Evolutionary conservation across 805 yeast genomes (phyloP), one percentile per base, ranked within the genome.

Genomic region (Schizosaccharomyces japonicus): DNA sequence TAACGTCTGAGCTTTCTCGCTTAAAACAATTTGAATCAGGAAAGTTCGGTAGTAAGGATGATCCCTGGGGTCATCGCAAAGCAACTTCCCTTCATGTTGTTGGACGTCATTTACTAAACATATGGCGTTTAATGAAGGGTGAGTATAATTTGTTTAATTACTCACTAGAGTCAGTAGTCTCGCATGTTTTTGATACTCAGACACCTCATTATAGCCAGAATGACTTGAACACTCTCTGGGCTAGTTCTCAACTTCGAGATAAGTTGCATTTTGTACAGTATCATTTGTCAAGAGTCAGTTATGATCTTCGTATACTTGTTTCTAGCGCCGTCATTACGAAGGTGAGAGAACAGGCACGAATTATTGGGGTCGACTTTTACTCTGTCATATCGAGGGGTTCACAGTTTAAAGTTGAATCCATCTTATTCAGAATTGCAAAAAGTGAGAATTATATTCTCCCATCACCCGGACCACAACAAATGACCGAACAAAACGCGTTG

Each of bases 321-420:
- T 66, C 70, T 21, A 76, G 73, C 48, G 94, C 84, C 54, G 55
- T 80, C 3, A 66, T 87, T 1, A 67, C 75, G 10, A 68, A 76
- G 53, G n/a, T 79, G 19, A 72, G 78, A 11, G 96, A 85, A 54
- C 80, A 81, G 59, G 81, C 95, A 0, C 66, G 94, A 44, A 60
- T 90, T 29, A 69, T 84, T 21, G 98, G 98, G 0, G 73, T 90
- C 26, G 96, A 90, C 55, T 90, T 84, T 58, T 71, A 76, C 57
- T 82, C 95, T 2, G 82, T 84, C 6, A 73, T 80, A 50, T 79
- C 81, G 47, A 61, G 98, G 50, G 98, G 98, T 0, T 87, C 96
- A 0, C 98, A 90, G 57, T 90, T 69, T 58, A 85, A 82, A 57
- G 95, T 90, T 2, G 98, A 90, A 57, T 80, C 95, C 1, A 68